Conservation (phyloP, 108 stramenopile species). For the Cylindrotheca closterium region DNA sequence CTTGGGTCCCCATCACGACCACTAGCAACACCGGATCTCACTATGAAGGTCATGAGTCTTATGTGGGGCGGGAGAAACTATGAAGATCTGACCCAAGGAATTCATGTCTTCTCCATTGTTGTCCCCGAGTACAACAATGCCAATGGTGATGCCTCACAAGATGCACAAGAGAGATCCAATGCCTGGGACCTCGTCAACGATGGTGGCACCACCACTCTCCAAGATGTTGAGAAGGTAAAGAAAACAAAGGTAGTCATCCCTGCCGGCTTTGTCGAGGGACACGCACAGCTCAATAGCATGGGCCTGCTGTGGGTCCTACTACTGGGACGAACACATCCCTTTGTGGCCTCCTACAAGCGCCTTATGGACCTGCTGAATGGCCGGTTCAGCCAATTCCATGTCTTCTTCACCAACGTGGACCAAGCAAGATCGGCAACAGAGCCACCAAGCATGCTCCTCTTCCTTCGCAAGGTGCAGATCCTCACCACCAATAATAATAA, state of each 20-base stretch:
- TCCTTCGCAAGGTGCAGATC: constrained; percentile 2
- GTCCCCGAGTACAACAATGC: constrained; percentile 12
- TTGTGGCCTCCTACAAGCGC: background rate
- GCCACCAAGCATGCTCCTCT: background rate
- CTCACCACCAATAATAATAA: background rate
- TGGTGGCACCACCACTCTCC: background rate
- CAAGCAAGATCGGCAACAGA: no score
- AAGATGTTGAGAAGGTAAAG: background rate
- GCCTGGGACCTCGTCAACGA: constrained; percentile 1
- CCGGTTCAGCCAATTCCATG: no score
- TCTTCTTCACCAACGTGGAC: no score
- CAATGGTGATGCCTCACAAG: background rate
- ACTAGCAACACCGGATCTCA: constrained; percentile 1
- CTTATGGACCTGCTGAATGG: no score
- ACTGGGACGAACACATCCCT: background rate
- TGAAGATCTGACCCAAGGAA: constrained; percentile 8
- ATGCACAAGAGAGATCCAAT: constrained; percentile 1
- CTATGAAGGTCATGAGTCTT: constrained; percentile 2
- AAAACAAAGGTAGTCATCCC: background rate
- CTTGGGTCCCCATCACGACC: background rate
- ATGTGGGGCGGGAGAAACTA: constrained; percentile 2
- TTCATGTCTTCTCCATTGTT: constrained; percentile 6
- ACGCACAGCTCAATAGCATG: background rate
- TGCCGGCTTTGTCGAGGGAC: background rate
- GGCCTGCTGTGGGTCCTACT: constrained; percentile 1